Evolutionary conservation across 352 stramenopile species (phyloP), one percentile per base, ranked within the genome.

Genomic region (Phytophthora vignae): DNA sequence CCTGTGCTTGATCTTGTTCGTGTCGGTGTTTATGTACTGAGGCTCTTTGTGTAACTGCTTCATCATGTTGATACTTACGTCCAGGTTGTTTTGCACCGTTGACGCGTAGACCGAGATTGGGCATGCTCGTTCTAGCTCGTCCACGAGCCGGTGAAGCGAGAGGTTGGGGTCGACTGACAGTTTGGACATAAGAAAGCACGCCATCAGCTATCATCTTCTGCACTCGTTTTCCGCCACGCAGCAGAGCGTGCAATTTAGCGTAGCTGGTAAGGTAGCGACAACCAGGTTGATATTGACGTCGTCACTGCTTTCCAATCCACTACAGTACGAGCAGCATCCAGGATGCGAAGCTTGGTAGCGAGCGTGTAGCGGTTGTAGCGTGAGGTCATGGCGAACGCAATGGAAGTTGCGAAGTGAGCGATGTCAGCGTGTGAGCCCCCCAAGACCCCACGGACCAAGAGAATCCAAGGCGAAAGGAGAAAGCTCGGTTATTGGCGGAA

Each of bases 221-320:
- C 8, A 25, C 27, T 25, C 52, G 14, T 57, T 57, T 53, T n/a
- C 12, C 14, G 4, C 46, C 46, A 29, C 46, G 46, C 46, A 53
- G 0, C n/a, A 3, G 19, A 25, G 46, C 19, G 15, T 53, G 3
- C 46, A 53, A 25, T 27, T n/a, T n/a, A 29, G 14, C n/a, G 4
- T n/a, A 53, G n/a, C 46, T 22, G 46, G 3, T 29, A 29, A n/a
- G n/a, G 46, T 29, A 53, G 8, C 46, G n/a, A 53, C n/a, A 53
- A n/a, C 46, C 46, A 53, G 46, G 46, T 53, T 53, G 46, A 53
- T 53, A 9, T 53, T 53, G 46, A 53, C n/a, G 46, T 25, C n/a
- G 46, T 53, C 9, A 29, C 15, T 4, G n/a, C 1, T 53, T 53
- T n/a, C n/a, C 46, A 53, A n/a, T 53, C 46, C n/a, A 4, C 46